Percentiles rank a stretch among this genome's conserved stretches.
Conservation (phyloP, 257 asterid genomes). For the Verbena officinalis region DNA sequence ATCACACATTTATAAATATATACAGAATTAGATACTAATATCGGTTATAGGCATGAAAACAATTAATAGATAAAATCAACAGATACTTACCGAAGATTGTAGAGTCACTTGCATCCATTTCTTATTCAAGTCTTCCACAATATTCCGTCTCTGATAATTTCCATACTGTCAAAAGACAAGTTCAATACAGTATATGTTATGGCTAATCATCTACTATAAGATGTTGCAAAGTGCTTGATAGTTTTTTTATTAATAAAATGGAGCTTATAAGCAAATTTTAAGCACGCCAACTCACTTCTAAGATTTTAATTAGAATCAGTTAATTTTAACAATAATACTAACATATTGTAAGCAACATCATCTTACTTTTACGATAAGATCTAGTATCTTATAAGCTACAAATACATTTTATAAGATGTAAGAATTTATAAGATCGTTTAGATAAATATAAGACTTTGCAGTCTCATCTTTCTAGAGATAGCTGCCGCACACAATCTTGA, state of each 20-base stretch:
- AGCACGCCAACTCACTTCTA: too few relatives aligned
- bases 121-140: slow-evolving; percentile 82
- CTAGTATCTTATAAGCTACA: too few relatives aligned
- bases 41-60: not conserved
- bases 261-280: too few relatives aligned
- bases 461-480: slow-evolving; percentile 3
- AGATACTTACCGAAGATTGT: slow-evolving; percentile 57
- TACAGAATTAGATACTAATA: not conserved
- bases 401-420: too few relatives aligned
- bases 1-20: not conserved
- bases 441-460: not conserved
- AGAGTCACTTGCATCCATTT: slow-evolving; percentile 85
- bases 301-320: too few relatives aligned
- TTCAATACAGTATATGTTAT: slow-evolving; percentile 22
- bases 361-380: too few relatives aligned
- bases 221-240: too few relatives aligned
- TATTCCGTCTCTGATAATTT: slow-evolving; percentile 60
- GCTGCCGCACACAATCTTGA: slow-evolving; percentile 16
- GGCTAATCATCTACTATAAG: not conserved
- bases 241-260: too few relatives aligned
- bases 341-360: too few relatives aligned
- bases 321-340: too few relatives aligned
- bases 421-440: too few relatives aligned
- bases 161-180: slow-evolving; percentile 58
- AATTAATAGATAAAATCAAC: slow-evolving; percentile 12